Evolutionary conservation across 306 rosid genomes (phyloP), one percentile per base, ranked within the genome.

Genomic region (Cicer chorassanicum): DNA sequence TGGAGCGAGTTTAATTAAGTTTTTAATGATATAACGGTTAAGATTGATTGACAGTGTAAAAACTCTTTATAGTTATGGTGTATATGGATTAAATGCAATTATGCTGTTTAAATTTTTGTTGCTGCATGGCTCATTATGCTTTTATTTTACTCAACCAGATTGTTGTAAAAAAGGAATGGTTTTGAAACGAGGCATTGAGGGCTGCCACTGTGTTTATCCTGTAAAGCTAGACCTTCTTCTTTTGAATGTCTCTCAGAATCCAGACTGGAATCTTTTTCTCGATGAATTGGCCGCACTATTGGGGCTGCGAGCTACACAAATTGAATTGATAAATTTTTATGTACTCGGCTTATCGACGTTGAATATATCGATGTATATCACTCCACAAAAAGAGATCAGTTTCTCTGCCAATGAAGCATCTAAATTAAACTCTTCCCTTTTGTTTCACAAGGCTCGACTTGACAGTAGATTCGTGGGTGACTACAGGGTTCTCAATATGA

Each of bases 321-420:
- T 92, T 73, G 91, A 90, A 69, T 79, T 92, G 83, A 88, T 90
- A 42, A 89, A 92, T 79, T 94, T 94, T 80, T 92, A 94, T 70
- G 79, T 90, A 63, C 83, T 87, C 73, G 76, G 81, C 78, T 67
- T 85, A 56, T 86, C 91, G 9, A 84, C 83, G 9, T 81, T 85
- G 82, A 92, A 94, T 86, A 88, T 94, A 72, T 92, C 99, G 4
- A 94, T 94, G 97, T 87, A 94, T 78, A 87, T 94, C 54, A 89
- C 92, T 78, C 97, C 97, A 8, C 75, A 29, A 64, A 76, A 86
- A 54, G 99, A 94, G 72, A 76, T 81, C 75, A 61, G 96, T 84
- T 94, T 94, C 82, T 90, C 95, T 16, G 84, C 92, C 14, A 60
- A 50, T 11, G 90, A 87, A 29, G 97, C 89, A 12, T 80, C 87